Percentiles rank a stretch among this genome's conserved stretches.
Conservation (phyloP, 495 filamentous ascomycete genomes). For the Penicillium dipodomyicola region DNA sequence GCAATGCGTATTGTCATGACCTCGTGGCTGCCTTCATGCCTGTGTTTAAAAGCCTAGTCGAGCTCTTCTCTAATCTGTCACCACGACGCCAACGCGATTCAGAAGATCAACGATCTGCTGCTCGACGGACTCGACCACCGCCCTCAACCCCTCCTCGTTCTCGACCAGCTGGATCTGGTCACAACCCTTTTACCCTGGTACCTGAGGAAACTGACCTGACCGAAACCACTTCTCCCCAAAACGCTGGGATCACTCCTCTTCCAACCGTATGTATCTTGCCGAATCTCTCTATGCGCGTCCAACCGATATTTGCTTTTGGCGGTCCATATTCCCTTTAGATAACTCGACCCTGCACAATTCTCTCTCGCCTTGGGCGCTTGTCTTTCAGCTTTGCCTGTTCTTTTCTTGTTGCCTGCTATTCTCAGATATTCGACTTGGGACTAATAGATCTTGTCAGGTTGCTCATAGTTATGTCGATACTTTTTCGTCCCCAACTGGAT, state of each 20-base stretch:
- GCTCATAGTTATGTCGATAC: conserved; percentile 36
- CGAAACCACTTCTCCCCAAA: not conserved
- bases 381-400: not conserved
- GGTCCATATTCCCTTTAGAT: conserved; percentile 3
- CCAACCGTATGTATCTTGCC: conserved; percentile 19
- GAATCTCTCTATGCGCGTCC: conserved; percentile 9
- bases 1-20: conserved; percentile 14
- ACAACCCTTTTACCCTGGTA: conserved; percentile 1
- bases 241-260: conserved; percentile 8
- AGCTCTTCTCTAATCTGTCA: conserved; percentile 18
- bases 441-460: conserved; percentile 18
- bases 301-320: conserved; percentile 1
- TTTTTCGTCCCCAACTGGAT: conserved; percentile 13
- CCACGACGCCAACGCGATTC: conserved; percentile 22
- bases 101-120: conserved; percentile 20
- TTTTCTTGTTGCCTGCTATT: not conserved
- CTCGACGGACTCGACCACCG: conserved; percentile 8
- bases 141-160: conserved; percentile 10
- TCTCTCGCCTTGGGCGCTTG: not conserved
- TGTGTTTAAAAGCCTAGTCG: conserved; percentile 20
- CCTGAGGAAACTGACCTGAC: conserved; percentile 1
- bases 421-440: not conserved
- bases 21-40: conserved; percentile 18
- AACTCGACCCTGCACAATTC: not conserved
- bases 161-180: not conserved